These are phyloP conservation scores for Gillenia trifoliata DNA, from an alignment of 306 rosid species.

Conservation along the genomic window DNA sequence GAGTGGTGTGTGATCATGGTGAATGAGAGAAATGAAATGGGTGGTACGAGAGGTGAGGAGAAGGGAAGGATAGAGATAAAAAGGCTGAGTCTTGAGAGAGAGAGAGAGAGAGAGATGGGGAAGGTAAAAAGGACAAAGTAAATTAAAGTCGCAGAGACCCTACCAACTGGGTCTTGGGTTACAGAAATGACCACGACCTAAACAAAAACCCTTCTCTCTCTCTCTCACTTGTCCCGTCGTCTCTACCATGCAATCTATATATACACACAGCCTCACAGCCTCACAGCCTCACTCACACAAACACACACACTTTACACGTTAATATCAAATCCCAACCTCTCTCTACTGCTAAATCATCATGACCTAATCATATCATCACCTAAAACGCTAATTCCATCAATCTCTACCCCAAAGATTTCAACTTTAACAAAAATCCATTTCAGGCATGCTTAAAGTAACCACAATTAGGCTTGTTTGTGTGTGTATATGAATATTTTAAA, in stretches of 20 bases:
- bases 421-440: background rate
- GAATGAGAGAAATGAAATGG: slow-evolving; percentile 13
- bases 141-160: slow-evolving; percentile 31
- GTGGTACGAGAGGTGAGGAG: slow-evolving; percentile 24
- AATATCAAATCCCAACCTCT: background rate
- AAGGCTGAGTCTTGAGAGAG: slow-evolving; percentile 1
- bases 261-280: background rate
- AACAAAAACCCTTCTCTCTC: background rate
- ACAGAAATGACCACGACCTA: slow-evolving; percentile 37
- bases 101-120: background rate
- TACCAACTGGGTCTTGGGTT: slow-evolving; percentile 33
- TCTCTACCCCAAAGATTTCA: background rate
- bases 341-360: slow-evolving; percentile 22
- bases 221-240: slow-evolving; percentile 19
- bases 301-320: slow-evolving; percentile 5
- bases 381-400: background rate
- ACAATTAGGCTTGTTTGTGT: background rate
- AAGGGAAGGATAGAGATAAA: slow-evolving; percentile 30
- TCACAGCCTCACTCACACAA: background rate
- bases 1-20: background rate
- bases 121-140: slow-evolving; percentile 32
- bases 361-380: slow-evolving; percentile 36
- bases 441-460: background rate
- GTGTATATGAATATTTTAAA: too few species aligned
- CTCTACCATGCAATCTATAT: slow-evolving; percentile 23